A percentile compares a stretch with the other conserved stretches of the same genome.
Evolutionary conservation across 208 protist genomes (phyloP).

Genomic region (Tetramitus jugosus): DNA sequence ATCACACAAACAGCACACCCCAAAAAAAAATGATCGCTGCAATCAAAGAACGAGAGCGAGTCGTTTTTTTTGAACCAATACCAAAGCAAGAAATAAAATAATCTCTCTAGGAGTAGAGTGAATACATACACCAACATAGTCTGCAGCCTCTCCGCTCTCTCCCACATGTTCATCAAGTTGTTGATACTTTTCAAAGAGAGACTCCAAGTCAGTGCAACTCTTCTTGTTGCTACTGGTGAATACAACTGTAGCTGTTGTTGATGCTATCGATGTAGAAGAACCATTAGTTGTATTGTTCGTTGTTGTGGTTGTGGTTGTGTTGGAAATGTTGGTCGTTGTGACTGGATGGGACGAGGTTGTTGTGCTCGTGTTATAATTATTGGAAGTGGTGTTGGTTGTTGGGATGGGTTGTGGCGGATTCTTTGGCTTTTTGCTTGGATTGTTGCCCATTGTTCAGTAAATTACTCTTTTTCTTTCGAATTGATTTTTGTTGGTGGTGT

Average conservation of each 20-base stretch:
- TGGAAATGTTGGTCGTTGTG: background rate
- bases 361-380: background rate
- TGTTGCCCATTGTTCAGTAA: background rate
- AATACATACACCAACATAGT: background rate
- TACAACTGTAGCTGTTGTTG: background rate
- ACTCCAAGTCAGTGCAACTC: background rate
- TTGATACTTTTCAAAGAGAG: background rate
- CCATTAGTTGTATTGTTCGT: too few relatives aligned
- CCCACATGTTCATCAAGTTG: background rate
- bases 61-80: too few relatives aligned
- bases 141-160: background rate
- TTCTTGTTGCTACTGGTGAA: background rate
- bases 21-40: too few relatives aligned
- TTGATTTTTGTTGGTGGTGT: background rate
- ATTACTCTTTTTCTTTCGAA: background rate
- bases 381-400: too few relatives aligned
- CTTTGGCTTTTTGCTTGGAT: background rate
- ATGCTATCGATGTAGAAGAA: too few relatives aligned
- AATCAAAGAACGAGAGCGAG: too few relatives aligned
- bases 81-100: too few relatives aligned
- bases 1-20: too few relatives aligned
- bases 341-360: background rate
- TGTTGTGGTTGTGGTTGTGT: background rate
- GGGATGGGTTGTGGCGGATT: too few relatives aligned
- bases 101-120: too few relatives aligned